Conservation (phyloP, 2,329 filamentous ascomycete species). For the Claviceps quebecensis region DNA sequence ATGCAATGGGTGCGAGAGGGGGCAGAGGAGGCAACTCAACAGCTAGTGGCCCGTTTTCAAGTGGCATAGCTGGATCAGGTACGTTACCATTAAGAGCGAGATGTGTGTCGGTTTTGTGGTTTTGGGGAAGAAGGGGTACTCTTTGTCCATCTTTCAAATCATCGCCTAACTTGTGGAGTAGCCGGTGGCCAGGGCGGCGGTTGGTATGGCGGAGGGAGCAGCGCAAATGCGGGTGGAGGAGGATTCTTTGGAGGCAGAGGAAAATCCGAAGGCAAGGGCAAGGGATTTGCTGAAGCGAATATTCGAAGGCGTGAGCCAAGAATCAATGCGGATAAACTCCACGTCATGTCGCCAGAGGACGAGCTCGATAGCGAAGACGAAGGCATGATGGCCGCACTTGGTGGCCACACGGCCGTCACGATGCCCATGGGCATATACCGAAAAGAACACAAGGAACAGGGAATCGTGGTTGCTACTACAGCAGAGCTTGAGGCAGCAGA, state of each 20-base stretch:
- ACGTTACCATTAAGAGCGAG: neutral
- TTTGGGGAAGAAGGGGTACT: neutral
- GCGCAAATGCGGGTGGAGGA: conserved; percentile 14
- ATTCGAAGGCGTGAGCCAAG: conserved; percentile 26
- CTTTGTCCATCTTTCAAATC: neutral
- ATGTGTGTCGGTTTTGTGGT: neutral
- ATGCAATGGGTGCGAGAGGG: conserved; percentile 28
- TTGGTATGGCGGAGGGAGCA: conserved; percentile 18
- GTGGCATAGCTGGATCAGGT: conserved; percentile 15
- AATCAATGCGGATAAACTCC: conserved; percentile 44
- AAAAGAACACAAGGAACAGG: conserved; percentile 38
- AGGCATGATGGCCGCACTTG: conserved; percentile 23
- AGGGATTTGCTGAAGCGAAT: conserved; percentile 24
- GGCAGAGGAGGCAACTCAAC: conserved; percentile 21
- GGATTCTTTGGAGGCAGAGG: conserved; percentile 15
- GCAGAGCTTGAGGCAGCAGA: conserved; percentile 43
- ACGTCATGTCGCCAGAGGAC: conserved; percentile 27
- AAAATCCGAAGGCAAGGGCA: conserved; percentile 20
- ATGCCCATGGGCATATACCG: conserved; percentile 44
- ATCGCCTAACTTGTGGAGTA: conserved; percentile 1
- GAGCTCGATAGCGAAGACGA: conserved; percentile 32
- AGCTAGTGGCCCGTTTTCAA: conserved; percentile 27
- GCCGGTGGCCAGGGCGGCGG: conserved; percentile 13
- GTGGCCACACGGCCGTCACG: conserved; percentile 17
- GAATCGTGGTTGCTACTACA: conserved; percentile 40